Conservation (phyloP, 768 basidiomycete species). For the Terana coerulea region DNA sequence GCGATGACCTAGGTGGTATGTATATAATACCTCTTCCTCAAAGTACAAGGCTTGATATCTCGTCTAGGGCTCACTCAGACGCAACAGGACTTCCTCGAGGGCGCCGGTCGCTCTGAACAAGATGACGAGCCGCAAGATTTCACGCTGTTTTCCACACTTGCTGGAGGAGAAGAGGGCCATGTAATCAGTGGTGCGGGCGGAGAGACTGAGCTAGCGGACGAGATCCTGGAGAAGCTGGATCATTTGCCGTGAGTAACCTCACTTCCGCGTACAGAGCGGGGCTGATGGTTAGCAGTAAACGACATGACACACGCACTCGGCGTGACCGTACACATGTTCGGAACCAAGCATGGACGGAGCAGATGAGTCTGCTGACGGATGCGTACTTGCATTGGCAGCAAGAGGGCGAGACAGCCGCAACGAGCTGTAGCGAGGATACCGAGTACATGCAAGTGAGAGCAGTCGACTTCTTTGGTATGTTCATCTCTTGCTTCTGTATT, state of each 20-base stretch:
- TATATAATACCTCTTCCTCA: not conserved
- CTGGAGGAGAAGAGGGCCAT: constrained; percentile 5
- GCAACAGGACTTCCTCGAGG: not conserved
- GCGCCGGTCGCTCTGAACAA: not conserved
- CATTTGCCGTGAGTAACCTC: not conserved
- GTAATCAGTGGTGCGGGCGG: not conserved
- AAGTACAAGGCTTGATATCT: too few species aligned
- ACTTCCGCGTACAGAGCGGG: not conserved
- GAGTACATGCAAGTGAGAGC: not conserved
- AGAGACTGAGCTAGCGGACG: not conserved
- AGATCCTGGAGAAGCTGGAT: not conserved
- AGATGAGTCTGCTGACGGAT: not conserved
- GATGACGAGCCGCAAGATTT: not conserved
- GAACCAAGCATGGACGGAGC: not conserved
- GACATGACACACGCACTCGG: not conserved
- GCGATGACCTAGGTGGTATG: not conserved
- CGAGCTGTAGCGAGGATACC: not conserved
- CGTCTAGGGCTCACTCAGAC: not conserved
- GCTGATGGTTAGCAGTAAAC: not conserved
- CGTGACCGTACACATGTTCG: not conserved
- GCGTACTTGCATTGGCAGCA: constrained; percentile 1
- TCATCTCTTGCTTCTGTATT: not conserved
- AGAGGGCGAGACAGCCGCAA: not conserved
- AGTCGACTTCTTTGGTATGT: constrained; percentile 7
- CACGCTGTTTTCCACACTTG: not conserved